phyloP scores from a whole-genome alignment of 768 basidiomycete species.

The Phallus indusiatus region DNA sequence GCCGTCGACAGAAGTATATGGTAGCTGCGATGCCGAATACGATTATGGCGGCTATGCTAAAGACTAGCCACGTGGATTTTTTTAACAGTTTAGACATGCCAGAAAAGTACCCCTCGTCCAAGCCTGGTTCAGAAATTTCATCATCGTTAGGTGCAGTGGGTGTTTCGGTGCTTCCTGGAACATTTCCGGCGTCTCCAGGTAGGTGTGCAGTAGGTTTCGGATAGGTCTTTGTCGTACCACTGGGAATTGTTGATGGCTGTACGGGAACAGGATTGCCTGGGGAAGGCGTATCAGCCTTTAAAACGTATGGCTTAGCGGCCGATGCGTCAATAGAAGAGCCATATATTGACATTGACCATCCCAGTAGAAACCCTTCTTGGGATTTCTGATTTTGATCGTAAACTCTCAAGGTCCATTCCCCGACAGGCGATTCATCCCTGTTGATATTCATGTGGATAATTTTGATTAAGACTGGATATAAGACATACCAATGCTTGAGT shows the following conservation, averaged over 20 bases:
- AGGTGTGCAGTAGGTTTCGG: conserved; percentile 82
- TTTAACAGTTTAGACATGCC: conserved; percentile 64
- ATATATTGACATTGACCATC: conserved; percentile 92
- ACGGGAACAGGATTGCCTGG: conserved; percentile 28
- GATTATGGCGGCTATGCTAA: conserved; percentile 67
- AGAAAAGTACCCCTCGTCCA: conserved; percentile 79
- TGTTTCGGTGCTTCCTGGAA: conserved; percentile 70
- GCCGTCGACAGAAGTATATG: conserved; percentile 74
- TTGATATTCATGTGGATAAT: conserved; percentile 4
- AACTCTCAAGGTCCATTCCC: conserved; percentile 84
- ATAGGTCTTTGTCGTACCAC: conserved; percentile 44
- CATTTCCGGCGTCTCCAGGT: conserved; percentile 76
- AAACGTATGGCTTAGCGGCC: conserved; percentile 46
- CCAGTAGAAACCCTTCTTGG: conserved; percentile 60
- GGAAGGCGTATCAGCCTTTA: conserved; percentile 21
- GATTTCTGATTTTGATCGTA: conserved; percentile 59
- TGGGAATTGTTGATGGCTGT: conserved; percentile 27
- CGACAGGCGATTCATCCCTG: conserved; percentile 90
- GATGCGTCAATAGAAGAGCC: conserved; percentile 73
- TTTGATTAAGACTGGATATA: not conserved
- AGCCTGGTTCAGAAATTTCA: conserved; percentile 25
- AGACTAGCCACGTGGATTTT: conserved; percentile 84
- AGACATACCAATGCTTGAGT: conserved; percentile 86
- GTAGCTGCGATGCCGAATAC: conserved; percentile 63
- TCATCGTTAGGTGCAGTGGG: conserved; percentile 51